Percentiles rank a stretch among this genome's conserved stretches.
phyloP scores from a whole-genome alignment of 441 rosid genomes.

The Mallotus repandus region DNA sequence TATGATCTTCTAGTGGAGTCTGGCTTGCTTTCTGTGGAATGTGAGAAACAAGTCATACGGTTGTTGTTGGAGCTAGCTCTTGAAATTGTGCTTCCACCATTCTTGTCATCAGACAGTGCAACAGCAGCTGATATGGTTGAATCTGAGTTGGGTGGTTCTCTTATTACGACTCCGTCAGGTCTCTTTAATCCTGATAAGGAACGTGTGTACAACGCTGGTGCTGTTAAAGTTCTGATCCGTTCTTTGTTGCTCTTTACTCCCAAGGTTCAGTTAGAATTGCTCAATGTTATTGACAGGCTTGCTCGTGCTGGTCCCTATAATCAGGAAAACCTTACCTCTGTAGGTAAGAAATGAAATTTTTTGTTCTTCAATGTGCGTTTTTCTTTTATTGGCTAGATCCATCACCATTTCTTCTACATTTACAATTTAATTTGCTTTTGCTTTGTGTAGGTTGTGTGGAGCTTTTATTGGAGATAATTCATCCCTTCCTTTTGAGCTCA shows the following conservation, averaged over 20 bases:
- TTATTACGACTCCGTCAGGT: slow-evolving; percentile 63
- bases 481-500: slow-evolving; percentile 87
- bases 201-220: slow-evolving; percentile 89
- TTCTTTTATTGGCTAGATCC: slow-evolving; percentile 8
- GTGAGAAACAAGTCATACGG: slow-evolving; percentile 96
- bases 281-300: slow-evolving; percentile 79
- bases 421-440: slow-evolving; percentile 10
- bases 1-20: slow-evolving; percentile 94
- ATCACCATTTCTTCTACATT: slow-evolving; percentile 22
- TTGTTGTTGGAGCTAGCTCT: slow-evolving; percentile 92
- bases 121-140: slow-evolving; percentile 45
- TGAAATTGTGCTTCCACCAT: slow-evolving; percentile 94
- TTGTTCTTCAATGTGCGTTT: slow-evolving; percentile 6
- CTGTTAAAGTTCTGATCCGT: slow-evolving; percentile 83
- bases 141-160: slow-evolving; percentile 49
- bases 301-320: slow-evolving; percentile 92
- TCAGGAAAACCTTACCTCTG: slow-evolving; percentile 94
- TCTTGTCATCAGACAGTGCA: slow-evolving; percentile 58
- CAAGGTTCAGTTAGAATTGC: slow-evolving; percentile 88
- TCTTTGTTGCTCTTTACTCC: slow-evolving; percentile 96
- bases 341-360: slow-evolving; percentile 60
- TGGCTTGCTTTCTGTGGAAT: slow-evolving; percentile 92
- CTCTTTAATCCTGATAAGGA: slow-evolving; percentile 76
- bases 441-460: slow-evolving; percentile 83
- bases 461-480: slow-evolving; percentile 89